Conservation (phyloP, 345 rosid genomes). For the Eutrema japonicum region DNA sequence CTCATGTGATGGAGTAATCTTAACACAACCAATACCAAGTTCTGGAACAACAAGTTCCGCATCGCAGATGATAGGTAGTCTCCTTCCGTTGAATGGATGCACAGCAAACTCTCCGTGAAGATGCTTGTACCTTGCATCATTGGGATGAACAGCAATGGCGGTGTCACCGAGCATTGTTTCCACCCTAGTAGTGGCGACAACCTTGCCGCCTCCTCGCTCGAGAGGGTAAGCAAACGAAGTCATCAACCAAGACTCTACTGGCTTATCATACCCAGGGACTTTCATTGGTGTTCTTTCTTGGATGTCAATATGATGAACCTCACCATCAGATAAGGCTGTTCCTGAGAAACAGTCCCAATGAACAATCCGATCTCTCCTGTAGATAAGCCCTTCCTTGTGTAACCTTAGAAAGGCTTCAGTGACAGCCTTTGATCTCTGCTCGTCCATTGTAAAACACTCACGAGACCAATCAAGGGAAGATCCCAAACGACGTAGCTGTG, state of each 20-base stretch:
- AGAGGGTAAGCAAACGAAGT: constrained; percentile 83
- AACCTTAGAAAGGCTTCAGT: constrained; percentile 70
- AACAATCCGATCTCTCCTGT: constrained; percentile 74
- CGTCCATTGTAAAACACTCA: constrained; percentile 94
- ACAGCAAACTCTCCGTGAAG: constrained; percentile 72
- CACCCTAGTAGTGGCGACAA: constrained; percentile 85
- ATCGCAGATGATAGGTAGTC: constrained; percentile 72
- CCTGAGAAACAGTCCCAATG: constrained; percentile 79
- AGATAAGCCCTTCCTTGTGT: constrained; percentile 68
- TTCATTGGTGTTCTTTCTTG: constrained; percentile 55
- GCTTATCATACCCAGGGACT: constrained; percentile 73
- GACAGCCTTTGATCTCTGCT: constrained; percentile 74
- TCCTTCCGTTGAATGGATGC: constrained; percentile 86
- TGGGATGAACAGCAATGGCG: constrained; percentile 85
- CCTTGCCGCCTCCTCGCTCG: constrained; percentile 64
- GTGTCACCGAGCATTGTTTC: constrained; percentile 95
- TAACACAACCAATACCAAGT: constrained; percentile 83
- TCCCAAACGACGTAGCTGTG: constrained; percentile 76
- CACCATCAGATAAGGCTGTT: constrained; percentile 75
- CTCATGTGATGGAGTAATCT: constrained; percentile 96
- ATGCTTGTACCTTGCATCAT: constrained; percentile 68
- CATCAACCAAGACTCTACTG: constrained; percentile 78
- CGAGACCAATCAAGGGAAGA: constrained; percentile 99
- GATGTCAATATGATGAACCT: constrained; percentile 79
- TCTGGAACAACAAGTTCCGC: constrained; percentile 63